Percentiles rank a stretch among this genome's conserved stretches.
Conservation (phyloP, 2,329 filamentous ascomycete species). For the Zopfia rhizophila region DNA sequence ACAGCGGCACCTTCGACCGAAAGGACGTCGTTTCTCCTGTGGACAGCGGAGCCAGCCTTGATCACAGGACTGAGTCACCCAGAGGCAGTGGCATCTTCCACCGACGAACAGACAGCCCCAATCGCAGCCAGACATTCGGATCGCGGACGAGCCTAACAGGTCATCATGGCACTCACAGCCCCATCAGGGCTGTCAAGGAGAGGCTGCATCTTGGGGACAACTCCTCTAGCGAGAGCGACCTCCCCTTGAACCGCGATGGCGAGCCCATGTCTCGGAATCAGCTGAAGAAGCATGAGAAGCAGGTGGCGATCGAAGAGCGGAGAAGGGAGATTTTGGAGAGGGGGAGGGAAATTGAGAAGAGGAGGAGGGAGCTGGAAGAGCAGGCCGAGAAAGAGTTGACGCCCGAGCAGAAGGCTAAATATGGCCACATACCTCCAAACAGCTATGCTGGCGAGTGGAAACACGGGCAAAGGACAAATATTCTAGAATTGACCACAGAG, state of each 20-base stretch:
- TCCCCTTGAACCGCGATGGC: conserved; percentile 60
- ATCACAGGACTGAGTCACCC: conserved; percentile 30
- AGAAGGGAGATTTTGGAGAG: conserved; percentile 56
- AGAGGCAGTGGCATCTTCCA: conserved; percentile 47
- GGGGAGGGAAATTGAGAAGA: conserved; percentile 57
- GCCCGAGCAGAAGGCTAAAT: conserved; percentile 67
- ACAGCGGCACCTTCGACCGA: conserved; percentile 32
- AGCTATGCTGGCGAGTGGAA: conserved; percentile 65
- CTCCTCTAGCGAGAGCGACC: conserved; percentile 45
- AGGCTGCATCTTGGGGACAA: conserved; percentile 50
- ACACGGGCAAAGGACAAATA: conserved; percentile 58
- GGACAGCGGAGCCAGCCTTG: conserved; percentile 45
- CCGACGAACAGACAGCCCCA: conserved; percentile 49
- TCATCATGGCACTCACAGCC: conserved; percentile 44
- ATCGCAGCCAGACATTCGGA: conserved; percentile 31
- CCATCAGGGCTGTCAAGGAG: conserved; percentile 53
- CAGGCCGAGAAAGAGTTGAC: conserved; percentile 65
- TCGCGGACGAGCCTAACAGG: conserved; percentile 31
- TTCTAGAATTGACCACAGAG: conserved; percentile 63
- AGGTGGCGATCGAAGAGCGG: conserved; percentile 57
- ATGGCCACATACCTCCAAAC: conserved; percentile 68
- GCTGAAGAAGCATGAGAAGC: conserved; percentile 59
- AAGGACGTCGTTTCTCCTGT: conserved; percentile 32
- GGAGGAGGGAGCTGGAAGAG: conserved; percentile 59
- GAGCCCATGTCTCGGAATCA: conserved; percentile 62